Evolutionary conservation across 2,329 filamentous ascomycete species (phyloP).

Genomic region (Penicillium nordicum): DNA sequence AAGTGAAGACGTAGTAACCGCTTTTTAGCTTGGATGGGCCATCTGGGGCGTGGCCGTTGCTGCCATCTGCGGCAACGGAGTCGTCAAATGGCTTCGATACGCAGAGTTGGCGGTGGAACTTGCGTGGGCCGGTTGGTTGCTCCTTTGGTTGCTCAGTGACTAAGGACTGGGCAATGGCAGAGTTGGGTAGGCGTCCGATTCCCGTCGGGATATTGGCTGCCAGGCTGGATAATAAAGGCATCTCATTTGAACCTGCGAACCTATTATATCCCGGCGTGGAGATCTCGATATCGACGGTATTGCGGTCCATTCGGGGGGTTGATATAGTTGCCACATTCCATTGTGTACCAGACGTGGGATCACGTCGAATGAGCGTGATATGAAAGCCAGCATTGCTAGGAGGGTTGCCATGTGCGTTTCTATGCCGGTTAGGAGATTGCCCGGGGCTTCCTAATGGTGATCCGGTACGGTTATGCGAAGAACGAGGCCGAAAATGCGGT

Average conservation of each 20-base stretch:
- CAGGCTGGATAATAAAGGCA: slow-evolving; percentile 33
- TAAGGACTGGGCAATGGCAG: slow-evolving; percentile 11
- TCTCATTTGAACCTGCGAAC: slow-evolving; percentile 46
- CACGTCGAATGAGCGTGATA: slow-evolving; percentile 67
- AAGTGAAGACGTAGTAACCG: slow-evolving; percentile 68
- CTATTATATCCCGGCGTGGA: slow-evolving; percentile 59
- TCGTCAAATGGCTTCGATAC: slow-evolving; percentile 30
- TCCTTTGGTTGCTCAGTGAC: slow-evolving; percentile 8
- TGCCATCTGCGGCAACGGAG: slow-evolving; percentile 1
- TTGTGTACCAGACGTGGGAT: slow-evolving; percentile 65
- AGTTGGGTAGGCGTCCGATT: slow-evolving; percentile 20
- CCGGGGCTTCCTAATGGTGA: slow-evolving; percentile 28
- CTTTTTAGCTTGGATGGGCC: slow-evolving; percentile 32
- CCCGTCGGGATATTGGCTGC: slow-evolving; percentile 26
- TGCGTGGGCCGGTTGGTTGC: slow-evolving; percentile 24
- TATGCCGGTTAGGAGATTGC: slow-evolving; percentile 25
- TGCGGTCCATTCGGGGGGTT: slow-evolving; percentile 31
- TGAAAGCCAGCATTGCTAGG: slow-evolving; percentile 31
- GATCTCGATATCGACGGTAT: slow-evolving; percentile 53
- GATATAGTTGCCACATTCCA: slow-evolving; percentile 72
- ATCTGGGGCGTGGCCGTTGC: slow-evolving; percentile 7
- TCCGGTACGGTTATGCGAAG: slow-evolving; percentile 15
- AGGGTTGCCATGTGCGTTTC: slow-evolving; percentile 7
- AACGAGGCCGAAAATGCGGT: slow-evolving; percentile 24
- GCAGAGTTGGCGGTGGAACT: slow-evolving; percentile 33